Evolutionary conservation across 2,329 filamentous ascomycete genomes (phyloP), one percentile per base, ranked within the genome.

Genomic region (Thelonectria discophora): DNA sequence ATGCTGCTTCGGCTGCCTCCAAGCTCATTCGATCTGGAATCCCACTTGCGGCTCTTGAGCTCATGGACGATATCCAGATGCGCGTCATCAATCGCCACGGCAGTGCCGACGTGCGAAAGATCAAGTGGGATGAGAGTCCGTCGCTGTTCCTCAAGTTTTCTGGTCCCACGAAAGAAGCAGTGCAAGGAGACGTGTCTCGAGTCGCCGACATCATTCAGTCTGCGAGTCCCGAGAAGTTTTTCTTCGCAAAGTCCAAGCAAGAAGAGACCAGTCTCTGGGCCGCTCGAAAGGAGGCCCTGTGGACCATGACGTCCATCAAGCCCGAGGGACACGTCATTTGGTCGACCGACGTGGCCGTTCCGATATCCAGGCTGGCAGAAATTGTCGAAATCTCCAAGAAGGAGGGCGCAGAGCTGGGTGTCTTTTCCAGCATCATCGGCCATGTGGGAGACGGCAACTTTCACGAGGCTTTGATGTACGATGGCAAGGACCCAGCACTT

Each of bases 261-360:
- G 56, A 58, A 17, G 56, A 58, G 17, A 32, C 11, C 5, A 52
- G 24, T 66, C 80, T 93, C 5, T 94, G 91, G 91, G 88, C 87
- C 43, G 91, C 90, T 5, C 81, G 91, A 40, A 94, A 93, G 70
- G 85, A 91, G 70, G 90, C 89, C 0, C 79, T 93, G 1, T 93
- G 90, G 87, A 89, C 87, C 58, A 85, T 90, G 46, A 87, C 91
- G 76, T 87, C 88, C 0, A 85, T 89, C 76, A 83, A 83, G 60
- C 81, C 86, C 50, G 79, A 85, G 21, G 82, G 83, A 0, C 81
- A 82, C 2, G 85, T 90, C 67, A 85, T 93, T 24, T 93, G 90
- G 90, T 92, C 90, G 0, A 94, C 91, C 0, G 91, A 94, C 72
- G 91, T 94, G 18, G 91, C 91, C 0, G 91, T 94, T 1, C 91